Base-by-base conservation (phyloP, 2,329 filamentous ascomycete genomes). In the Trichoderma sp. region DNA sequence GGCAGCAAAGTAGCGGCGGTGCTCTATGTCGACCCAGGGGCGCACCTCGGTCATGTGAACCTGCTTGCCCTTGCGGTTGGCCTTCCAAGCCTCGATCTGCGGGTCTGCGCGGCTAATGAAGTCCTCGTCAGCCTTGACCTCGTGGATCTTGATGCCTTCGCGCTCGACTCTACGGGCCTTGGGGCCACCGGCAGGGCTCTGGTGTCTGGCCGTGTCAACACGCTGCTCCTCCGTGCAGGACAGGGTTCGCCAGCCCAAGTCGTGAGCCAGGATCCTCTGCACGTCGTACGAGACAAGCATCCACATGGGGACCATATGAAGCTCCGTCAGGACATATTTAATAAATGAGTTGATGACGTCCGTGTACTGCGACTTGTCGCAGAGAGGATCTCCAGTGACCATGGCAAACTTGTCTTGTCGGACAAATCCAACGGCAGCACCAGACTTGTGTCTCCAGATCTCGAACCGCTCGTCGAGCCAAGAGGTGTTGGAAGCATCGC, bases 381-480 rank as follows among this genome's bases (percentile, higher is more conserved):
- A 97, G 0, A 97, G 87, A 2, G 94, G 94, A 73, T 97, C 90
- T 68, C 94, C 94, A 19, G 94, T 92, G 43, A 94, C 89, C 81
- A 97, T 93, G 55, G 90, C 92, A 74, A 92, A 94, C 73, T 91
- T 91, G 27, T 86, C 89, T 72, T 91, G 88, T 57, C 89, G 88
- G 2, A 96, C 92, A 76, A 92, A 97, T 13, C 93, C 92, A 40
- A 97, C 86, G 5, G 94, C 94, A 0, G 94, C 94, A 60, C 94
- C 94, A 2, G 92, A 95, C 27, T 87, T 81, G 76, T 97, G 93
- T 35, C 94, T 90, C 93, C 93, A 97, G 69, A 97, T 89, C 76
- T 92, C 86, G 78, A 94, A 97, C 7, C 93, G 89, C 7, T 94
- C 92, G 78, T 97, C 94, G 8, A 96, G 87, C 93, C 94, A 97